Evolutionary conservation across 1,284 basidiomycete genomes (phyloP).

Genomic region (Apiotrichum akiyoshidainum): DNA sequence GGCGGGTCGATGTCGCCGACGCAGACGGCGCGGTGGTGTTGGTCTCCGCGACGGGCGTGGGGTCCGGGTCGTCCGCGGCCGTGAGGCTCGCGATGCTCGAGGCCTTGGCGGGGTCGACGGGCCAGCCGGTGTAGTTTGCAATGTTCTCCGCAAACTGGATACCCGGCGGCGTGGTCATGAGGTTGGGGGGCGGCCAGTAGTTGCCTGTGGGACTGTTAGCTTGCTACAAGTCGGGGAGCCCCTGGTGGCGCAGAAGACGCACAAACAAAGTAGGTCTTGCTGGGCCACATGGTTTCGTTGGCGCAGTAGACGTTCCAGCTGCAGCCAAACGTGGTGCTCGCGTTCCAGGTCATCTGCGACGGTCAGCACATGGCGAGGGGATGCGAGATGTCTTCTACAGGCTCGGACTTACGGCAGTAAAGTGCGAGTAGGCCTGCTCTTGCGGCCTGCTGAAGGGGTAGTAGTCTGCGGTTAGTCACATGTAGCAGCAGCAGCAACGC

Average conservation of each 20-base stretch:
- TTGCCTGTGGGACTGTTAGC: slow-evolving; percentile 9
- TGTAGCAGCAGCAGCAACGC: not conserved
- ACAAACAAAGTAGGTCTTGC: slow-evolving; percentile 21
- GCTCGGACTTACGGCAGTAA: slow-evolving; percentile 12
- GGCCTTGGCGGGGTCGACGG: not conserved
- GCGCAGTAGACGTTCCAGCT: slow-evolving; percentile 19
- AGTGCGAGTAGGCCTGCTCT: slow-evolving; percentile 14
- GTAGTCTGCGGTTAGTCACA: slow-evolving; percentile 9
- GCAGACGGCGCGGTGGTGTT: too few species aligned
- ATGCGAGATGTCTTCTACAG: not conserved
- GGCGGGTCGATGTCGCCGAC: too few species aligned
- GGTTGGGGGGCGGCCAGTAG: slow-evolving; percentile 20
- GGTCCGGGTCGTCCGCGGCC: too few species aligned
- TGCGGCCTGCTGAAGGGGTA: slow-evolving; percentile 19
- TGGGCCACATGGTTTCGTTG: slow-evolving; percentile 11
- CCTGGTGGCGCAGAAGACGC: too few species aligned
- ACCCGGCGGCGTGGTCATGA: slow-evolving; percentile 13
- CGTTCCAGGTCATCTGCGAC: slow-evolving; percentile 17
- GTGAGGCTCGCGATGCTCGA: not conserved
- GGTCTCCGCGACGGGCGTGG: too few species aligned
- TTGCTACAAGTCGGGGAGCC: too few species aligned
- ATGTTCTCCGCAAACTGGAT: slow-evolving; percentile 13
- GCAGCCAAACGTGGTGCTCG: slow-evolving; percentile 14
- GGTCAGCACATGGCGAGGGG: not conserved
- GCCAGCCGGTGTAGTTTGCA: slow-evolving; percentile 17